phyloP scores from a whole-genome alignment of 441 rosid species.

The Euphorbia schlechtendalii region DNA sequence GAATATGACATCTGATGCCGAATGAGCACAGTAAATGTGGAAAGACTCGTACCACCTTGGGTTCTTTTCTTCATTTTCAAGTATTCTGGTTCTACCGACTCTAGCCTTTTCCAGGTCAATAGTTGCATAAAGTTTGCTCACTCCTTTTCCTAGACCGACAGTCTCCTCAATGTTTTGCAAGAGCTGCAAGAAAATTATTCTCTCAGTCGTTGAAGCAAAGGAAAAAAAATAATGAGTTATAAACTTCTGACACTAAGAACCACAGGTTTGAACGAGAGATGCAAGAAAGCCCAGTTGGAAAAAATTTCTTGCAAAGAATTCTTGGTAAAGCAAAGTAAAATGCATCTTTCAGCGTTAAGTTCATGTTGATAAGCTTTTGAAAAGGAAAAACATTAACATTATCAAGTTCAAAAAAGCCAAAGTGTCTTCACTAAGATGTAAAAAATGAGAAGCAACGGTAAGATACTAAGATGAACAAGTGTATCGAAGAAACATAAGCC shows the following conservation, averaged over 20 bases:
- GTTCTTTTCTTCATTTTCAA: constrained; percentile 47
- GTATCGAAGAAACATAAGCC: not conserved
- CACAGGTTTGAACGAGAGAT: not conserved
- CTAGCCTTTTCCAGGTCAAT: constrained; percentile 89
- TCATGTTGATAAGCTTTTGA: not conserved
- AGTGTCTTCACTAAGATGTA: not conserved
- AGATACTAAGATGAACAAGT: not conserved
- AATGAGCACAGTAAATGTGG: constrained; percentile 86
- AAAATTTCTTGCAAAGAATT: not conserved
- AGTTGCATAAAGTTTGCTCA: constrained; percentile 63
- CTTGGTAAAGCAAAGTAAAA: not conserved
- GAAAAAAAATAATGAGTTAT: not conserved
- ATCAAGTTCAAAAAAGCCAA: not conserved
- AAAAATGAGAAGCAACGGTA: not conserved
- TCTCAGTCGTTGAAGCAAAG: constrained; percentile 16
- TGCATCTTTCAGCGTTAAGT: not conserved
- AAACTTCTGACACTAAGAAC: not conserved
- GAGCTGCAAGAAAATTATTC: constrained; percentile 39
- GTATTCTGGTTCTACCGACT: constrained; percentile 80
- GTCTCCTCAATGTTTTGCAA: constrained; percentile 65
- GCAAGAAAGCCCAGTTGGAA: not conserved
- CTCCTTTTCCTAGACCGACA: constrained; percentile 77
- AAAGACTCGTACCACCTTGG: constrained; percentile 97
- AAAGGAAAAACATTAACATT: not conserved
- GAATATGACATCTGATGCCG: constrained; percentile 73